Evolutionary conservation across 345 rosid genomes (phyloP).

Genomic region (Firmiana major): DNA sequence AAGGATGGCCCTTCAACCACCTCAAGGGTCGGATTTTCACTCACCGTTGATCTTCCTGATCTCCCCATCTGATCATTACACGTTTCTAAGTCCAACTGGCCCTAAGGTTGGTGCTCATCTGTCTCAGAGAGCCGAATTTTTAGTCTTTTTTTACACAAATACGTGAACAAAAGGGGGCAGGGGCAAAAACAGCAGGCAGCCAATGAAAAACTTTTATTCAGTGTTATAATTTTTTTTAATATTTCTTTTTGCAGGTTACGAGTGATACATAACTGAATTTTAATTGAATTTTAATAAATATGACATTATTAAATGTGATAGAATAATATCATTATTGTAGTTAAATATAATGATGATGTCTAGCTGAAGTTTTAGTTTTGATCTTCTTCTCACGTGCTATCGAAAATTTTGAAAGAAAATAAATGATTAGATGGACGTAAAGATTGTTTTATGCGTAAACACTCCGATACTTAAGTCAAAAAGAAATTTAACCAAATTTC

Average conservation of each 20-base stretch:
- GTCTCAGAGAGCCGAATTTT: neutral
- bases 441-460: too few relatives aligned
- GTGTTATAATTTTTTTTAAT: too few relatives aligned
- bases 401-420: too few relatives aligned
- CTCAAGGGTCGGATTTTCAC: conserved; percentile 12
- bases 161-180: neutral
- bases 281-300: too few relatives aligned
- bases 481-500: too few relatives aligned
- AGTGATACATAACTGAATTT: neutral
- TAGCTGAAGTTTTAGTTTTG: too few relatives aligned
- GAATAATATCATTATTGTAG: too few relatives aligned
- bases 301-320: too few relatives aligned
- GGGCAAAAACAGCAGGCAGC: neutral
- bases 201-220: neutral
- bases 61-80: neutral
- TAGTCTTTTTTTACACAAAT: neutral
- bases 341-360: too few relatives aligned
- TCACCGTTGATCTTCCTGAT: conserved; percentile 15
- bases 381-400: too few relatives aligned
- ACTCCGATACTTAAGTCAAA: too few relatives aligned
- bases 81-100: neutral
- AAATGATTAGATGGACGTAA: too few relatives aligned
- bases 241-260: neutral
- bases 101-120: conserved; percentile 9
- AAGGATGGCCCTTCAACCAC: conserved; percentile 6